Percentiles rank a stretch among this genome's conserved stretches.
Conservation (phyloP, 1,284 basidiomycete species). For the Coniophora puteana region DNA sequence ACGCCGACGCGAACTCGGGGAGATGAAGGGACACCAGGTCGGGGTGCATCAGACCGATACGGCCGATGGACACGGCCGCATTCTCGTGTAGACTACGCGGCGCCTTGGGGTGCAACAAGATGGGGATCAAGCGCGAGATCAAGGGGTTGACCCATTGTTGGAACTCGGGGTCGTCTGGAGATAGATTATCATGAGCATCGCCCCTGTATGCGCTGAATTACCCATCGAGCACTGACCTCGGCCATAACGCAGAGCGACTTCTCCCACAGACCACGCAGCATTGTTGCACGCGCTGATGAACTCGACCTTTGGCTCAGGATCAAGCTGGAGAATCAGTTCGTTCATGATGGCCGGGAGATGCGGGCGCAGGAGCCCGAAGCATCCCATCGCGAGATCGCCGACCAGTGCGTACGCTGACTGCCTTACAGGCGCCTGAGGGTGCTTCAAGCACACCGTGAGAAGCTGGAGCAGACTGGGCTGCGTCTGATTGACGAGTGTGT, state of each 20-base stretch:
- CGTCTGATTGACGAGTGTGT: conserved; percentile 62
- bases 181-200: conserved; percentile 12
- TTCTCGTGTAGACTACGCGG: conserved; percentile 96
- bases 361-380: conserved; percentile 82
- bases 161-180: conserved; percentile 74
- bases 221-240: conserved; percentile 44
- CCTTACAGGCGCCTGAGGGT: conserved; percentile 92
- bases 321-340: conserved; percentile 87
- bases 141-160: conserved; percentile 86
- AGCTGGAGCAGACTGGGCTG: conserved; percentile 78
- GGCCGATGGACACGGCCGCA: conserved; percentile 98
- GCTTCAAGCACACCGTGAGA: conserved; percentile 84
- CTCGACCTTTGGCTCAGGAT: conserved; percentile 86
- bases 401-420: conserved; percentile 97
- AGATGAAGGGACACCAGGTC: conserved; percentile 86
- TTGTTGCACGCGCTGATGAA: conserved; percentile 98
- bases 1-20: conserved; percentile 88
- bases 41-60: conserved; percentile 93
- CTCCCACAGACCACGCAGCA: conserved; percentile 99
- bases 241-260: conserved; percentile 89
- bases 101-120: conserved; percentile 88
- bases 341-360: conserved; percentile 87
- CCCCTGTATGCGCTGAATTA: conserved; percentile 2
- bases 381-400: conserved; percentile 97
- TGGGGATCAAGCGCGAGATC: conserved; percentile 87